Conservation (phyloP, 768 basidiomycete species). For the Daedaleopsis nitida region DNA sequence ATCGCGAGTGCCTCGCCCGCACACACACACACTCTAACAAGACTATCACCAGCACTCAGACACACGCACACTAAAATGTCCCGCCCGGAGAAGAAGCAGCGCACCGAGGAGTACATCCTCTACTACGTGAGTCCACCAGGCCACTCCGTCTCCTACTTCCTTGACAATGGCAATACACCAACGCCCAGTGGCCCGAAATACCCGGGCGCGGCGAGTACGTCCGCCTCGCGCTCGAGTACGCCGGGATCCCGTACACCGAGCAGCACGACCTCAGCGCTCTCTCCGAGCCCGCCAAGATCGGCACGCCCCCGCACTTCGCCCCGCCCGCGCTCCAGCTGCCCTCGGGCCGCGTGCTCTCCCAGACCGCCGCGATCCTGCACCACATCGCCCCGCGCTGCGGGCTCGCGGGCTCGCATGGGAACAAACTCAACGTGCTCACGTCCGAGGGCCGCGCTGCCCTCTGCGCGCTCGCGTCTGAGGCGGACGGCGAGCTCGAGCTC, state of each 20-base stretch:
- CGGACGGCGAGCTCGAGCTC: slow-evolving; percentile 31
- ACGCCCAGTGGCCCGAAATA: slow-evolving; percentile 32
- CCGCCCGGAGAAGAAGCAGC: slow-evolving; percentile 23
- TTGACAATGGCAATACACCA: background rate
- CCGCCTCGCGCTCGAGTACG: slow-evolving; percentile 41
- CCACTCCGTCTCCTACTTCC: background rate
- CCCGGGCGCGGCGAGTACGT: slow-evolving; percentile 43
- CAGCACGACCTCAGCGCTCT: slow-evolving; percentile 22
- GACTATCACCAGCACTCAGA: background rate
- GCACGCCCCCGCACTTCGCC: slow-evolving; percentile 39
- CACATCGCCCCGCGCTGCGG: slow-evolving; percentile 38
- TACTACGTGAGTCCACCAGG: slow-evolving; percentile 26
- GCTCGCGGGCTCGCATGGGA: slow-evolving; percentile 30
- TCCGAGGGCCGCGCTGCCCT: slow-evolving; percentile 6
- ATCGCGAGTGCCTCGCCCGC: background rate
- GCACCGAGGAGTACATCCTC: slow-evolving; percentile 22
- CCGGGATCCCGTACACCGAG: slow-evolving; percentile 37
- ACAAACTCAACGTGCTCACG: slow-evolving; percentile 10
- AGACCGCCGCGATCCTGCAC: slow-evolving; percentile 40
- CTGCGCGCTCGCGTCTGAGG: slow-evolving; percentile 9
- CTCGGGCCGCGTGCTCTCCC: slow-evolving; percentile 34
- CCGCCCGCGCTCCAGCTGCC: slow-evolving; percentile 41
- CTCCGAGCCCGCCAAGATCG: slow-evolving; percentile 19
- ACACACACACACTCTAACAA: background rate
- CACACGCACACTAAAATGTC: slow-evolving; percentile 1